Conservation (phyloP, 2,329 filamentous ascomycete genomes). For the Stachybotrys elegans region DNA sequence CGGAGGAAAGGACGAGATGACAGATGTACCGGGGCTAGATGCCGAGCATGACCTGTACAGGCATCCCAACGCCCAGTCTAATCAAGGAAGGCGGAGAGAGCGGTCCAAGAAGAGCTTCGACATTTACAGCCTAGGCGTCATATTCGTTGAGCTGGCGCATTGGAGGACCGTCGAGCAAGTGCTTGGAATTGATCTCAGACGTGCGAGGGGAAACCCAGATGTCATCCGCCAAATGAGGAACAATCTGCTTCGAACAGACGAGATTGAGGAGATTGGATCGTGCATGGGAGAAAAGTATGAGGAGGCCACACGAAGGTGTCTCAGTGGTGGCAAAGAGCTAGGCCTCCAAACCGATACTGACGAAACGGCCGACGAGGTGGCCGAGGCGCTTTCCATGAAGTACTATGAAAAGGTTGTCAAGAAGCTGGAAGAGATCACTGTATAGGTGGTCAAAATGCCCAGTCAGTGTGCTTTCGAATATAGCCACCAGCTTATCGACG, state of each 20-base stretch:
- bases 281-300: constrained; percentile 36
- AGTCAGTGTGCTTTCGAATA: too few species aligned
- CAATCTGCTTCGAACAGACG: constrained; percentile 22
- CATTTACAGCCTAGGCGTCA: constrained; percentile 46
- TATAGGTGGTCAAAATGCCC: constrained; percentile 21
- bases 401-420: constrained; percentile 42
- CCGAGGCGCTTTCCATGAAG: constrained; percentile 30
- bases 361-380: constrained; percentile 34
- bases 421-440: constrained; percentile 29
- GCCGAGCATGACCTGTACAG: constrained; percentile 44
- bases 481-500: too few species aligned
- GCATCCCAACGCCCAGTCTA: constrained; percentile 38
- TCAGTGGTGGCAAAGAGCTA: constrained; percentile 29
- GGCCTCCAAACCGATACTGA: constrained; percentile 31
- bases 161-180: constrained; percentile 43
- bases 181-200: constrained; percentile 30
- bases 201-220: constrained; percentile 29
- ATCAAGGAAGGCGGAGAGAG: constrained; percentile 22
- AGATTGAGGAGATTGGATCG: constrained; percentile 27
- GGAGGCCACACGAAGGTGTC: constrained; percentile 29
- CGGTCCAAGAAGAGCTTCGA: constrained; percentile 46
- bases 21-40: constrained; percentile 40
- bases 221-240: constrained; percentile 29
- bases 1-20: constrained; percentile 43
- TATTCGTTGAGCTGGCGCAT: constrained; percentile 49